Evolutionary conservation across 441 rosid genomes (phyloP).

Genomic region (Syzygium malaccense): DNA sequence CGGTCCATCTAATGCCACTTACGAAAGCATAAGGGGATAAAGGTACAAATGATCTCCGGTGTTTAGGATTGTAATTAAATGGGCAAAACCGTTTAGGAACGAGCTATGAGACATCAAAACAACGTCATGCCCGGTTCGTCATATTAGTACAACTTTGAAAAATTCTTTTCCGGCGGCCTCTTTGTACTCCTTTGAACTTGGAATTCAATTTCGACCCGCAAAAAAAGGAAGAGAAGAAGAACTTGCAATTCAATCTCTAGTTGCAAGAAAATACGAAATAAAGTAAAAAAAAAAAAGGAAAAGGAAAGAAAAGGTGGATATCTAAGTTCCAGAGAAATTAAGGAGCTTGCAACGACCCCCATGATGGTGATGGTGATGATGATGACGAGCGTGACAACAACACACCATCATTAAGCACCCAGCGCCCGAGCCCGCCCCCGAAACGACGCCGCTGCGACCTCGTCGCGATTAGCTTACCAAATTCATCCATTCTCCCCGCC

Average conservation of each 20-base stretch:
- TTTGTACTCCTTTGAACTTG: not conserved
- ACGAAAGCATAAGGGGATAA: not conserved
- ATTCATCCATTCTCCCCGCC: not conserved
- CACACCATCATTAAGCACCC: not conserved
- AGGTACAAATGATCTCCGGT: not conserved
- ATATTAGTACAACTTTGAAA: not conserved
- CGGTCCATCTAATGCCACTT: not conserved
- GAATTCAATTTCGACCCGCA: not conserved
- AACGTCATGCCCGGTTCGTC: not conserved
- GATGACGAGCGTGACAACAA: not conserved
- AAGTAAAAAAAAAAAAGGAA: rapidly evolving
- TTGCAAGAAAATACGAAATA: too few relatives aligned
- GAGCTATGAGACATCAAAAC: not conserved
- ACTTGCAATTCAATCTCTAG: not conserved
- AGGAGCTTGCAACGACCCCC: not conserved
- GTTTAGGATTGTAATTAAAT: not conserved
- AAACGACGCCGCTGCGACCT: not conserved
- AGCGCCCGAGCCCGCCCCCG: not conserved
- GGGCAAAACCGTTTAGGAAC: not conserved
- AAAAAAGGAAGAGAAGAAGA: not conserved
- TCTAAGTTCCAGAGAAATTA: not conserved
- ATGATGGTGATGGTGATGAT: not conserved
- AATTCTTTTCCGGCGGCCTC: not conserved
- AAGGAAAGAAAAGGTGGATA: not conserved
- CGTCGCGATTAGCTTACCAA: not conserved